A percentile compares a stretch with the other conserved stretches of the same genome.
phyloP scores from a whole-genome alignment of 2,329 filamentous ascomycete species.

The Fusarium anguioides region DNA sequence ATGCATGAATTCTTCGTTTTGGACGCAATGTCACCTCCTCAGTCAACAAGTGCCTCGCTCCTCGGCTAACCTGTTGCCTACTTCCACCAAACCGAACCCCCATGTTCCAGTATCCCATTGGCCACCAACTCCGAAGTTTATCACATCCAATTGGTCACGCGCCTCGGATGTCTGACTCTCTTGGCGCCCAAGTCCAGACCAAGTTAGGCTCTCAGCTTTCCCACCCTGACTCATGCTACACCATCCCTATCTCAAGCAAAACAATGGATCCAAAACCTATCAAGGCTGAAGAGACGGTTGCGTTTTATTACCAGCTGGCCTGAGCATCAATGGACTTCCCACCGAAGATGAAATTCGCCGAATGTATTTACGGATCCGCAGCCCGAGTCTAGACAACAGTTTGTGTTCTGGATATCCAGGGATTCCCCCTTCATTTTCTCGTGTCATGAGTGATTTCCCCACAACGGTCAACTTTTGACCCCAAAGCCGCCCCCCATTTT shows the following conservation, averaged over 20 bases:
- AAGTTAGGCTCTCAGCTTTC: not conserved
- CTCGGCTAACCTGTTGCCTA: constrained; percentile 16
- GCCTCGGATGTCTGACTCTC: constrained; percentile 1
- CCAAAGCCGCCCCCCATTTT: constrained; percentile 17
- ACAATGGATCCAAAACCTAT: not conserved
- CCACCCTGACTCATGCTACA: constrained; percentile 3
- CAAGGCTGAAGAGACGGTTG: not conserved
- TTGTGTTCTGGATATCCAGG: too few species aligned
- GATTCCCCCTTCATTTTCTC: not conserved
- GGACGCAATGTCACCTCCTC: not conserved
- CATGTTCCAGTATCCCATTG: constrained; percentile 23
- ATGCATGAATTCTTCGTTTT: not conserved
- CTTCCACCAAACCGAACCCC: not conserved
- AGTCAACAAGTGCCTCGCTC: constrained; percentile 6
- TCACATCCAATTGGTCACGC: not conserved
- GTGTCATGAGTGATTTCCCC: not conserved
- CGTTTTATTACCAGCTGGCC: not conserved
- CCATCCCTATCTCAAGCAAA: not conserved
- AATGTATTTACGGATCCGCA: not conserved
- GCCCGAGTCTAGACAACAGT: not conserved
- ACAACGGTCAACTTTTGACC: constrained; percentile 5
- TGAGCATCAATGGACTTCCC: not conserved
- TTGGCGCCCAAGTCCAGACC: constrained; percentile 10
- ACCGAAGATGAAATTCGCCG: not conserved
- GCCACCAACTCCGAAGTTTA: not conserved